phyloP scores from a whole-genome alignment of 2,329 filamentous ascomycete genomes.

The Westerdykella sp. region DNA sequence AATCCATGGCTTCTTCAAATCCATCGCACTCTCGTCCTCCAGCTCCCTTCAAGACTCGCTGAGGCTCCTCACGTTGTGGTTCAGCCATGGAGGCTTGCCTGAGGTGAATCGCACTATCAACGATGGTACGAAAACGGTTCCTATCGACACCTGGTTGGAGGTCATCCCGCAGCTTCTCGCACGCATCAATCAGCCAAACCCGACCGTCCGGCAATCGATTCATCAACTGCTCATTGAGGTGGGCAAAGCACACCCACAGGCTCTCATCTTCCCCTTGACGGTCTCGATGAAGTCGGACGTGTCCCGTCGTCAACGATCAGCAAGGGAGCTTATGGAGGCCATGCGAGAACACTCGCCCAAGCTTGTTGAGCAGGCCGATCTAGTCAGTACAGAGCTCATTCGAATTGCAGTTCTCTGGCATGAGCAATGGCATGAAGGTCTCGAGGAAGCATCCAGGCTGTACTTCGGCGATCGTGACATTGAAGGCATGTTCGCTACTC shows the following conservation, averaged over 20 bases:
- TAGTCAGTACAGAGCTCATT: slow-evolving; percentile 94
- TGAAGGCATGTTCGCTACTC: slow-evolving; percentile 89
- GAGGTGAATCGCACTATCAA: slow-evolving; percentile 86
- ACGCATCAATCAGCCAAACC: slow-evolving; percentile 92
- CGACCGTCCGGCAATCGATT: slow-evolving; percentile 79
- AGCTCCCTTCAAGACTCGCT: slow-evolving; percentile 96
- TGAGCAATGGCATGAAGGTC: slow-evolving; percentile 95
- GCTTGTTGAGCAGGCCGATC: slow-evolving; percentile 89
- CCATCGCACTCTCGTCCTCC: slow-evolving; percentile 82
- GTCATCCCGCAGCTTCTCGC: slow-evolving; percentile 97
- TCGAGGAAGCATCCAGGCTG: slow-evolving; percentile 91
- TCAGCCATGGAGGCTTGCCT: slow-evolving; percentile 78
- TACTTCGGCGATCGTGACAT: slow-evolving; percentile 99
- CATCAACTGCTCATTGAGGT: slow-evolving; percentile 90
- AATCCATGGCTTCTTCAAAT: slow-evolving; percentile 94
- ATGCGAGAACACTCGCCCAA: slow-evolving; percentile 92
- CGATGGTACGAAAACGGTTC: slow-evolving; percentile 86
- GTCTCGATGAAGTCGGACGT: slow-evolving; percentile 97
- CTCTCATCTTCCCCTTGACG: slow-evolving; percentile 91
- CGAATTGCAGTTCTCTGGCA: slow-evolving; percentile 97
- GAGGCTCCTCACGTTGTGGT: slow-evolving; percentile 89
- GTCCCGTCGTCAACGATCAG: slow-evolving; percentile 76
- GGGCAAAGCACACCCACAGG: slow-evolving; percentile 89
- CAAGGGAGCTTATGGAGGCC: slow-evolving; percentile 91
- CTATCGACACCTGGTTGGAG: slow-evolving; percentile 96